phyloP scores from a whole-genome alignment of 805 yeast species.

The Henningerozyma blattae region DNA sequence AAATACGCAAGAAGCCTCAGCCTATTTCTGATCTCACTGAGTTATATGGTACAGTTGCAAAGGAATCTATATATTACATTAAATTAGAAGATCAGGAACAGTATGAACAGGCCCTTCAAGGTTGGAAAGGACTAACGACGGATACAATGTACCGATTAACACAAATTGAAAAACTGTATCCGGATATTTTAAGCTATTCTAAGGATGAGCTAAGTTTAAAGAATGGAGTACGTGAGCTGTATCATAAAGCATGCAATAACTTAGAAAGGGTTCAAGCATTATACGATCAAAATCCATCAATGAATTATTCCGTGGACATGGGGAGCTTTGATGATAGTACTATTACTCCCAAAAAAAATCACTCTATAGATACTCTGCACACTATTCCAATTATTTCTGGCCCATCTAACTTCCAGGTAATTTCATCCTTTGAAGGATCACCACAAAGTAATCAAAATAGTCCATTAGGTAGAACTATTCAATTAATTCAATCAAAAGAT shows the following conservation, averaged over 20 bases:
- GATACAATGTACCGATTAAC: constrained; percentile 46
- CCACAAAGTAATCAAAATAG: neutral
- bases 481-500: no score
- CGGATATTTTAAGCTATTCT: constrained; percentile 22
- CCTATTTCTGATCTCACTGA: constrained; percentile 48
- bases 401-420: neutral
- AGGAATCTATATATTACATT: constrained; percentile 42
- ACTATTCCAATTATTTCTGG: neutral
- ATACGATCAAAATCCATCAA: constrained; percentile 3
- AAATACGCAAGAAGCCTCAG: constrained; percentile 44
- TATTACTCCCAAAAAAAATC: no score
- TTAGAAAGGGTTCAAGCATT: constrained; percentile 25
- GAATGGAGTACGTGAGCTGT: constrained; percentile 28
- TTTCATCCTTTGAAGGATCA: neutral
- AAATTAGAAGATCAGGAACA: constrained; percentile 45
- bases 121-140: constrained; percentile 66
- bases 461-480: neutral
- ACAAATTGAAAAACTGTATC: constrained; percentile 32
- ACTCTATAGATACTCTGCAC: no score
- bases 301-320: no score
- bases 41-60: constrained; percentile 51
- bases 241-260: constrained; percentile 28
- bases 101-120: constrained; percentile 45
- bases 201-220: constrained; percentile 35
- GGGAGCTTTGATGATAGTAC: no score